These are phyloP conservation scores for Brasilioporus rufonigricans DNA, from an alignment of 768 basidiomycete genomes.

Conservation along the genomic window DNA sequence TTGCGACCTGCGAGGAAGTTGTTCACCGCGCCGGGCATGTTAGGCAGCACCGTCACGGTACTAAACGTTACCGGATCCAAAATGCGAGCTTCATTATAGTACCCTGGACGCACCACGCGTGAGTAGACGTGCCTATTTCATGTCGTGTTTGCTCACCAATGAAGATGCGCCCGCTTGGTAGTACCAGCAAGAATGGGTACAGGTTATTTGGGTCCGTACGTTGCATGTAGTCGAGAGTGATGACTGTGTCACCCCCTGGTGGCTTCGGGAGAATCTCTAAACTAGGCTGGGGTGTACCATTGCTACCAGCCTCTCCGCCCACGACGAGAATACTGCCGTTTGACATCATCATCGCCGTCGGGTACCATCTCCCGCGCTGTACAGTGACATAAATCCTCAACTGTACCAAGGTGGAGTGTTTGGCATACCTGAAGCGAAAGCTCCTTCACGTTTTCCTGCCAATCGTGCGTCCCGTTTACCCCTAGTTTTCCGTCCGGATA, in stretches of 20 bases:
- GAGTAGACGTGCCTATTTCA: neutral
- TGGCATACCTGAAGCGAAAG: slow-evolving; percentile 56
- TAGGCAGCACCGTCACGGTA: slow-evolving; percentile 60
- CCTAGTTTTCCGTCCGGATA: slow-evolving; percentile 67
- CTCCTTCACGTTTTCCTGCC: slow-evolving; percentile 67
- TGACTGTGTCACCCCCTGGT: slow-evolving; percentile 55
- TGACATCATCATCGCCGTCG: slow-evolving; percentile 61
- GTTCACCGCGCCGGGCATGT: slow-evolving; percentile 72
- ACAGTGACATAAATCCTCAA: neutral
- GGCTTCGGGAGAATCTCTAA: slow-evolving; percentile 72
- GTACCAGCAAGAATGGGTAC: slow-evolving; percentile 72
- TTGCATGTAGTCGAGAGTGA: slow-evolving; percentile 62
- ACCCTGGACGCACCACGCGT: slow-evolving; percentile 41
- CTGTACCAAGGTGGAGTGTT: too few species aligned
- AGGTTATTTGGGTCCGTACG: slow-evolving; percentile 79
- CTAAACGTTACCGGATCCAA: slow-evolving; percentile 64
- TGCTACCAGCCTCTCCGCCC: slow-evolving; percentile 73
- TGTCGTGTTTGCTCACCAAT: slow-evolving; percentile 47
- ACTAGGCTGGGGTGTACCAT: slow-evolving; percentile 62
- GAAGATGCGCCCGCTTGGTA: slow-evolving; percentile 70
- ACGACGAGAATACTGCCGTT: slow-evolving; percentile 75
- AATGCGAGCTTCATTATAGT: slow-evolving; percentile 81
- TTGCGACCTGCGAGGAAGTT: slow-evolving; percentile 72
- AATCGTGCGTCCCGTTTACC: slow-evolving; percentile 72
- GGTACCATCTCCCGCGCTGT: slow-evolving; percentile 71